A percentile compares a stretch with the other conserved stretches of the same genome.
phyloP scores from a whole-genome alignment of 2,329 filamentous ascomycete genomes.

The Cladosporium sp. region DNA sequence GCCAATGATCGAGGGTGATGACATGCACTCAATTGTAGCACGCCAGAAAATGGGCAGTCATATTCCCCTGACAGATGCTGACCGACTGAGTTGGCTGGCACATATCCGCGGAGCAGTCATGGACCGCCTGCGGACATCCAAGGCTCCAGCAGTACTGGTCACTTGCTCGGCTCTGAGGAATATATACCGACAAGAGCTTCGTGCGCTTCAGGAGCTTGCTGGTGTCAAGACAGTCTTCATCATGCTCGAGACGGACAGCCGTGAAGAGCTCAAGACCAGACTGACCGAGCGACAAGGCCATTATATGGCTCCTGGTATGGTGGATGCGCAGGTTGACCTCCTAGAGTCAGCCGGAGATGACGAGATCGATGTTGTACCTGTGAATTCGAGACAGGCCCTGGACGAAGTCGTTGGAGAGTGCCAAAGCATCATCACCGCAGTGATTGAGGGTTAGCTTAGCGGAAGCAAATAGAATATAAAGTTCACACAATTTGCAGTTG shows the following conservation, averaged over 20 bases:
- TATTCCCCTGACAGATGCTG: slow-evolving; percentile 39
- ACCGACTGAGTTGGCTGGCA: slow-evolving; percentile 29
- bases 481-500: background rate
- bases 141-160: slow-evolving; percentile 38
- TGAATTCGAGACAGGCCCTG: slow-evolving; percentile 25
- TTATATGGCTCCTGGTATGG: slow-evolving; percentile 44
- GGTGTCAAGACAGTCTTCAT: slow-evolving; percentile 38
- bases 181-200: slow-evolving; percentile 40
- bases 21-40: slow-evolving; percentile 40
- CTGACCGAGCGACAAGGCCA: slow-evolving; percentile 36
- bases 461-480: background rate
- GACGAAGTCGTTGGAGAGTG: slow-evolving; percentile 13
- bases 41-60: slow-evolving; percentile 39
- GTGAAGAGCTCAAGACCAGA: slow-evolving; percentile 37
- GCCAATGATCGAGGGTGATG: slow-evolving; percentile 48
- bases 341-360: slow-evolving; percentile 35
- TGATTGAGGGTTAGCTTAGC: background rate
- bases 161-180: slow-evolving; percentile 46
- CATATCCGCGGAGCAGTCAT: slow-evolving; percentile 18
- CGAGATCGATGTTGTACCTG: slow-evolving; percentile 43
- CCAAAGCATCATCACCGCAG: background rate
- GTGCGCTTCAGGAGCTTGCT: slow-evolving; percentile 26
- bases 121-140: slow-evolving; percentile 26
- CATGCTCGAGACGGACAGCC: slow-evolving; percentile 38
- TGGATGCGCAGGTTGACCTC: slow-evolving; percentile 39